phyloP scores from a whole-genome alignment of 2,329 filamentous ascomycete genomes.

The Cordyceps sp. region DNA sequence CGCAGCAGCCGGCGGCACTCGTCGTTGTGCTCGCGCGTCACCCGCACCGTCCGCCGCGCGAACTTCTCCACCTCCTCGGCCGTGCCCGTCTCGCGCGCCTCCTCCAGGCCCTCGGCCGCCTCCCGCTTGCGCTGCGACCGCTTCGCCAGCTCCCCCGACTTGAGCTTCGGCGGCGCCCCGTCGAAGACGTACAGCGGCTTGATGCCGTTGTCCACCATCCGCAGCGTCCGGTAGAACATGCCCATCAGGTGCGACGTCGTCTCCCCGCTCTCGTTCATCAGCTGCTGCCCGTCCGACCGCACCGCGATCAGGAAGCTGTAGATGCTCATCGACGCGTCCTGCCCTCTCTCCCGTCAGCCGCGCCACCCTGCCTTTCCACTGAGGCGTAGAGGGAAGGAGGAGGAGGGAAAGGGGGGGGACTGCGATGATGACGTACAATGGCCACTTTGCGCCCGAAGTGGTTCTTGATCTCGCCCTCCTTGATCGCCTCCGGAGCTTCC shows the following conservation, averaged over 20 bases:
- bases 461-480: conserved; percentile 95
- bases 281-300: conserved; percentile 87
- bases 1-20: conserved; percentile 85
- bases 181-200: conserved; percentile 98
- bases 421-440: no score
- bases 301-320: conserved; percentile 98
- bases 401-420: background rate
- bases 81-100: conserved; percentile 93
- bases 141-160: conserved; percentile 91
- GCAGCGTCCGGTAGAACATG: conserved; percentile 96
- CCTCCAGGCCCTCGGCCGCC: conserved; percentile 76
- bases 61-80: conserved; percentile 98
- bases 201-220: conserved; percentile 97
- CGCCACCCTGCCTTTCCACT: no score
- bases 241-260: conserved; percentile 98
- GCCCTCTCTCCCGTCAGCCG: background rate
- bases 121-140: conserved; percentile 91
- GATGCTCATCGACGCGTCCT: conserved; percentile 74
- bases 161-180: conserved; percentile 89
- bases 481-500: conserved; percentile 87
- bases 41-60: conserved; percentile 77
- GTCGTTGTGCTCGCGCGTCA: conserved; percentile 90
- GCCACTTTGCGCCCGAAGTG: conserved; percentile 98
- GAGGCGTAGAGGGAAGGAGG: background rate
- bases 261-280: conserved; percentile 87